phyloP scores from a whole-genome alignment of 331 rosid genomes.

The Malus hybrid region DNA sequence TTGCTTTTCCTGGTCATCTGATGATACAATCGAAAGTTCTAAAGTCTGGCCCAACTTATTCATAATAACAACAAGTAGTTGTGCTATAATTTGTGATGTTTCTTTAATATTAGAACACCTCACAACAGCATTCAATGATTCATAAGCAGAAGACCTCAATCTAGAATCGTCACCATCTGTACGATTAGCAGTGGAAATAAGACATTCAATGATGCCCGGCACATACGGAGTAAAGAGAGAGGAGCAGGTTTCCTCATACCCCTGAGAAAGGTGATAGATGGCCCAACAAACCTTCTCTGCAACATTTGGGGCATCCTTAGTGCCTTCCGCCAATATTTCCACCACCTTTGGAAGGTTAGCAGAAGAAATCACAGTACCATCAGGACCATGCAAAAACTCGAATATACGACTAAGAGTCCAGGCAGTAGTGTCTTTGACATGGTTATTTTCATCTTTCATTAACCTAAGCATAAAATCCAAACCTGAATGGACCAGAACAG shows the following conservation, averaged over 20 bases:
- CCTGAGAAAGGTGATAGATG: constrained; percentile 35
- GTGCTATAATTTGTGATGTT: constrained; percentile 21
- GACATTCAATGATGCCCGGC: constrained; percentile 17
- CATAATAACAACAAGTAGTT: constrained; percentile 31
- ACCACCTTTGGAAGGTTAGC: constrained; percentile 27
- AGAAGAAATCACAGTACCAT: constrained; percentile 23
- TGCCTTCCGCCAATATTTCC: constrained; percentile 28
- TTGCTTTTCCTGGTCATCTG: constrained; percentile 39
- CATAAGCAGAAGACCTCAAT: constrained; percentile 37
- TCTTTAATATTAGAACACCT: constrained; percentile 34
- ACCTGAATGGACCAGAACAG: constrained; percentile 28
- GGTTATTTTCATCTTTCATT: constrained; percentile 32
- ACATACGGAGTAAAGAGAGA: constrained; percentile 28
- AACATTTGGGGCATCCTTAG: constrained; percentile 30
- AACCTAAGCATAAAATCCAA: constrained; percentile 29
- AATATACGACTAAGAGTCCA: constrained; percentile 41
- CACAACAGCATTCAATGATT: constrained; percentile 36
- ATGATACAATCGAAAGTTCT: constrained; percentile 12
- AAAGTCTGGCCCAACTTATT: constrained; percentile 27
- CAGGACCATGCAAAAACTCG: constrained; percentile 37
- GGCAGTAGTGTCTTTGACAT: constrained; percentile 42
- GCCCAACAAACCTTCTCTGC: constrained; percentile 43
- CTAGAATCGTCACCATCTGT: constrained; percentile 38
- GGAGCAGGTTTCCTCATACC: constrained; percentile 28
- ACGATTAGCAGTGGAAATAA: constrained; percentile 29